A percentile compares a stretch with the other conserved stretches of the same genome.
These are phyloP conservation scores for Xenosphaeropsis pyriputrescens DNA, from an alignment of 2,329 filamentous ascomycete genomes.

Conservation along the genomic window DNA sequence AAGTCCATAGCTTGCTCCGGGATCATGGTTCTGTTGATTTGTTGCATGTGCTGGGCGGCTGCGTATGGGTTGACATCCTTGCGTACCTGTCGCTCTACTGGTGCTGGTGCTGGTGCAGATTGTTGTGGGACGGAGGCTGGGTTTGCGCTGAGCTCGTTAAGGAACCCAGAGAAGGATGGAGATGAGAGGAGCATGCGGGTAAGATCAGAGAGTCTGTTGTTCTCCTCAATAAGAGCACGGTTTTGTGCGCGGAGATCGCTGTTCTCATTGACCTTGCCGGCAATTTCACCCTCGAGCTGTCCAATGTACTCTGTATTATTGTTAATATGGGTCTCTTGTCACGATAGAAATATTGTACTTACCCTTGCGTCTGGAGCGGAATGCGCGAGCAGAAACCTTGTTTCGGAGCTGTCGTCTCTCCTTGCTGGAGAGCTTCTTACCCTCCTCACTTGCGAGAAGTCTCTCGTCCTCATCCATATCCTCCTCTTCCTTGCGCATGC, in stretches of 20 bases:
- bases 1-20: conserved; percentile 69
- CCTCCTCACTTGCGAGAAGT: conserved; percentile 87
- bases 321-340: conserved; percentile 29
- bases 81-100: conserved; percentile 31
- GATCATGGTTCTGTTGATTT: conserved; percentile 70
- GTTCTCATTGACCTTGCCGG: conserved; percentile 69
- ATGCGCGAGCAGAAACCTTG: conserved; percentile 95
- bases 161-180: conserved; percentile 68
- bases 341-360: conserved; percentile 21
- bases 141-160: conserved; percentile 54
- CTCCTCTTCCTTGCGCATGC: conserved; percentile 82
- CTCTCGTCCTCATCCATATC: conserved; percentile 98
- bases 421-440: conserved; percentile 98
- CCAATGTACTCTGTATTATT: conserved; percentile 73
- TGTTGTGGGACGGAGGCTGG: conserved; percentile 29
- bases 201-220: conserved; percentile 62
- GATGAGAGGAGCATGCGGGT: conserved; percentile 73
- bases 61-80: conserved; percentile 54
- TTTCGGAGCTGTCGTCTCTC: conserved; percentile 94
- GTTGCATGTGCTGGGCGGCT: conserved; percentile 33
- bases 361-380: conserved; percentile 98
- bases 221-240: conserved; percentile 69
- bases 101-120: conserved; percentile 18
- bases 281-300: conserved; percentile 83
- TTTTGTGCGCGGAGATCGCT: conserved; percentile 72